These are phyloP conservation scores for Sarocladium strictum DNA, from an alignment of 2,329 filamentous ascomycete genomes.

Conservation along the genomic window DNA sequence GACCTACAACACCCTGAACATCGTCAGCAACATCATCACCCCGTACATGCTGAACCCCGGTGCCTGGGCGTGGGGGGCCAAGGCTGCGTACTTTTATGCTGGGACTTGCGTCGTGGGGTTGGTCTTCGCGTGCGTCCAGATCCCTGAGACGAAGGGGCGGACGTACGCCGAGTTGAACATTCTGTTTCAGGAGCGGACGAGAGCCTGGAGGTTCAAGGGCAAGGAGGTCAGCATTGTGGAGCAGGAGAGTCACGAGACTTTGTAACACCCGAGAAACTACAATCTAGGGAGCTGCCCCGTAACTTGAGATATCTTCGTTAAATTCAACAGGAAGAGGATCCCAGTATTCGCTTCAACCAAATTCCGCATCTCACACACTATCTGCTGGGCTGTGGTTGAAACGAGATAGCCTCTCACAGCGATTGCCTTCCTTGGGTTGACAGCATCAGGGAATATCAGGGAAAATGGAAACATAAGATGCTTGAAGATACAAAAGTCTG, in stretches of 20 bases:
- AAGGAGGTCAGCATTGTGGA: not conserved
- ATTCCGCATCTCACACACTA: too few species aligned
- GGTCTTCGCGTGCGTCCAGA: constrained; percentile 17
- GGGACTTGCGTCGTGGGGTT: constrained; percentile 14
- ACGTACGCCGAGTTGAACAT: constrained; percentile 19
- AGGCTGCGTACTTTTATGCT: constrained; percentile 26
- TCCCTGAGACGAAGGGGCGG: constrained; percentile 19
- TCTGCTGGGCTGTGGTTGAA: too few species aligned
- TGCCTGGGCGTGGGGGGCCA: constrained; percentile 25
- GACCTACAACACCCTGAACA: constrained; percentile 12
- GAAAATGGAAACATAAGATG: too few species aligned
- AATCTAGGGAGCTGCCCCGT: too few species aligned
- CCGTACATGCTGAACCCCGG: constrained; percentile 27
- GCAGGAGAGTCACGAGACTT: not conserved
- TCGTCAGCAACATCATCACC: constrained; percentile 20
- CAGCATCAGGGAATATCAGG: too few species aligned
- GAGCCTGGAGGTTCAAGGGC: constrained; percentile 14
- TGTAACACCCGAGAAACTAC: too few species aligned
- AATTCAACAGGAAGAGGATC: too few species aligned
- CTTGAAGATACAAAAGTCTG: too few species aligned
- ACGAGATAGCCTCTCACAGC: too few species aligned
- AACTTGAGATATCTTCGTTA: too few species aligned
- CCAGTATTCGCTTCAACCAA: too few species aligned
- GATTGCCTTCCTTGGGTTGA: too few species aligned
- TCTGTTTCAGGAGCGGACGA: constrained; percentile 13